Percentiles rank a stretch among this genome's conserved stretches.
Conservation (phyloP, 352 stramenopile species). For the Pythium utonaiense region DNA sequence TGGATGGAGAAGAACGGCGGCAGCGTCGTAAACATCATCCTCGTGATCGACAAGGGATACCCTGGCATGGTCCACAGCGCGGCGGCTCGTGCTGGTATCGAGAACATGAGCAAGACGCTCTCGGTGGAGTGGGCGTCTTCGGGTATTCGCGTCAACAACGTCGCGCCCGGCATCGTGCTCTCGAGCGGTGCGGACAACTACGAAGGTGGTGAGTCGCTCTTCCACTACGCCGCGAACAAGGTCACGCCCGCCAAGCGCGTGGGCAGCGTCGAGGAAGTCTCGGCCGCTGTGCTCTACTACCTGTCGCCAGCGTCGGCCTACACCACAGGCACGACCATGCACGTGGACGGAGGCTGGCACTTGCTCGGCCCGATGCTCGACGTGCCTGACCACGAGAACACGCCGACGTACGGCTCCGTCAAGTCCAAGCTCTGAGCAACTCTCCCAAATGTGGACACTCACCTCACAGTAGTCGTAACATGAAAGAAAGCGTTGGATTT, state of each 20-base stretch:
- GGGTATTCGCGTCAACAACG: conserved; percentile 91
- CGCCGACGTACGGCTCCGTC: conserved; percentile 61
- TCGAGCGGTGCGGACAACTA: conserved; percentile 89
- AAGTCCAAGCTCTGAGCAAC: conserved; percentile 35
- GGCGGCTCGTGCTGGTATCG: conserved; percentile 88
- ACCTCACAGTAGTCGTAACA: not conserved
- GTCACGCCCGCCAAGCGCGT: conserved; percentile 87
- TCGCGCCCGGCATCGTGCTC: conserved; percentile 86
- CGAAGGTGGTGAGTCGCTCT: conserved; percentile 79
- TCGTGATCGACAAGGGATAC: conserved; percentile 93
- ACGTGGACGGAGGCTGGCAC: conserved; percentile 77
- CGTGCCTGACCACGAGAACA: conserved; percentile 62
- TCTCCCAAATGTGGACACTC: not conserved
- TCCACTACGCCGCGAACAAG: conserved; percentile 73
- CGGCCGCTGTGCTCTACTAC: conserved; percentile 78
- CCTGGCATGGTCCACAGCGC: conserved; percentile 89
- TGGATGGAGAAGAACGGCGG: conserved; percentile 93
- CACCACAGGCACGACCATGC: conserved; percentile 77
- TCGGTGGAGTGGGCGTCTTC: conserved; percentile 92
- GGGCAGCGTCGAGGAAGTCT: conserved; percentile 87
- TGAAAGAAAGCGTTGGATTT: not conserved
- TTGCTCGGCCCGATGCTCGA: conserved; percentile 50
- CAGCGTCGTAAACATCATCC: conserved; percentile 94
- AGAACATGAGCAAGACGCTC: conserved; percentile 94
- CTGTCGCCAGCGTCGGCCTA: conserved; percentile 78